Conservation (phyloP, 2,329 filamentous ascomycete genomes). For the Apiospora pterosperma region DNA sequence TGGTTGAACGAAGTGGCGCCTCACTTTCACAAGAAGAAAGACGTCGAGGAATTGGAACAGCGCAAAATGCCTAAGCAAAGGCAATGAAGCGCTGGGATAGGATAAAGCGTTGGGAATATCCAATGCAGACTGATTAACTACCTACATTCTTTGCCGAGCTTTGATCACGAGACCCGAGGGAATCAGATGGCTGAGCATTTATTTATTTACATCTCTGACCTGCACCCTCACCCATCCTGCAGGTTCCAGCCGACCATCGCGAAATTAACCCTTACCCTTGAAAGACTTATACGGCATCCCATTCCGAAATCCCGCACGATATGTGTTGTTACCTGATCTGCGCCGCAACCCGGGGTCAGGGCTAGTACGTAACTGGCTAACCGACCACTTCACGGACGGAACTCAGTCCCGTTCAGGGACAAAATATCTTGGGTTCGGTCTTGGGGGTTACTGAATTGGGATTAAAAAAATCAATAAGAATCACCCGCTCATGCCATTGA, state of each 20-base stretch:
- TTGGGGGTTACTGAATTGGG: background rate
- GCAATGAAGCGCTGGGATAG: background rate
- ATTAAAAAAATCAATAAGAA: background rate
- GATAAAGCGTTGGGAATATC: background rate
- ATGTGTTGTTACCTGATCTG: background rate
- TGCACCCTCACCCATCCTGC: background rate
- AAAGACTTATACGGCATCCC: background rate
- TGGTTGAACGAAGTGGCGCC: conserved; percentile 90
- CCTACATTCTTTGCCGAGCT: background rate
- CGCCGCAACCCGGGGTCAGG: background rate
- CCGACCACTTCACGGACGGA: background rate
- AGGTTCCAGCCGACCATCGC: background rate
- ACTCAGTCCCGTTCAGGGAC: background rate
- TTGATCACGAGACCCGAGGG: background rate
- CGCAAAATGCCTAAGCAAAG: conserved; percentile 65
- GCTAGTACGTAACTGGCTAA: background rate
- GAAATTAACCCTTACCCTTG: background rate
- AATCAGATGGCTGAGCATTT: background rate
- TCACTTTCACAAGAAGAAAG: conserved; percentile 91
- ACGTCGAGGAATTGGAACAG: conserved; percentile 78
- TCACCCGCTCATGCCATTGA: background rate
- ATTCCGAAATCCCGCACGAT: background rate
- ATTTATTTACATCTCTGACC: background rate
- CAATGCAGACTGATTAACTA: background rate
- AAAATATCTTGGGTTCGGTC: background rate